Evolutionary conservation across 306 rosid genomes (phyloP), one percentile per base, ranked within the genome.

Genomic region (Heteromeles arbutifolia): DNA sequence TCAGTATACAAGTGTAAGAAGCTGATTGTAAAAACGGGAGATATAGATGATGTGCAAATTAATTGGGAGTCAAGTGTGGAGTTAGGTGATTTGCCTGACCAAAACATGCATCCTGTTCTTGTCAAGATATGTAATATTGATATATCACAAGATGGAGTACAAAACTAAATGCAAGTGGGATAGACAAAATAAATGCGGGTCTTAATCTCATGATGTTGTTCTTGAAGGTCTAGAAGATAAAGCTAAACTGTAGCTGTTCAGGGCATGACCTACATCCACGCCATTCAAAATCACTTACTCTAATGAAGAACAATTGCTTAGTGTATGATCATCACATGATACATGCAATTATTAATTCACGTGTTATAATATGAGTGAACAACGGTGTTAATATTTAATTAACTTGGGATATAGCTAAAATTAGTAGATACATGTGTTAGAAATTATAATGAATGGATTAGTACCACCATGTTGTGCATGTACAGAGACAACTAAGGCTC

Each of bases 61-160:
- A 41, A 41, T 70, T 72, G 79, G 81, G 78, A 80, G 73, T 64
- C 69, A 22, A 79, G 83, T 86, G 82, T 85, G 87, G 78, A 69
- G 69, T 52, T 64, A 74, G 76, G 69, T 77, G 72, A 81, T 41
- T 77, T 86, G 81, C 72, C 65, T 75, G 86, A 80, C 44, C 28
- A 82, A 56, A 70, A 39, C 89, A 81, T 73, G 87, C 79, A 29
- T 25, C 68, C 39, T 74, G 11, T 67, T 68, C 74, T 53, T 74
- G 76, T 78, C 78, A 31, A 64, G 64, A 74, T 29, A 41, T 25
- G 65, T 66, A 70, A 73, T 66, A 57, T 50, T 57, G 32, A 50
- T 17, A 28, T 44, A 76, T 39, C 80, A 80, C 65, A 76, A 76
- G 59, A 69, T 73, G 81, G 74, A 79, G 80, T 67, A 41, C 44